Evolutionary conservation across 208 protist species (phyloP), one percentile per base, ranked within the genome.

Genomic region (Herpetomonas muscarum): DNA sequence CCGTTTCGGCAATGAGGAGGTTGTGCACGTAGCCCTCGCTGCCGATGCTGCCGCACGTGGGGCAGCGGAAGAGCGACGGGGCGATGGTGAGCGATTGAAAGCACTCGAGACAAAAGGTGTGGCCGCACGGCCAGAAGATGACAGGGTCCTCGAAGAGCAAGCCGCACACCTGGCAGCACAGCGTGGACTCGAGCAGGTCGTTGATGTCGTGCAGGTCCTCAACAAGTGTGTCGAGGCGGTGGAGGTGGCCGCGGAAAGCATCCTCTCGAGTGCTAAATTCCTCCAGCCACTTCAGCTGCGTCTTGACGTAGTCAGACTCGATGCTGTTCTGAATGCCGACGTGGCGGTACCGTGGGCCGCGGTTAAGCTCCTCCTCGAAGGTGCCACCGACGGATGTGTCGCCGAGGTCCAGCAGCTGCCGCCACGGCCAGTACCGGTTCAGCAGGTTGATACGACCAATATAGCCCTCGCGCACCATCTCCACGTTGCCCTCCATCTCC

Each of bases 21-120:
- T 90, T 94, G 67, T 94, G 87, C 44, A 92, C 46, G 42, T 80
- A 94, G 4, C 87, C 87, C 61, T 94, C 87, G 49, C 84, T 92
- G 36, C 85, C 87, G 26, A 94, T 88, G 65, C 81, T 90, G 31
- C 87, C 84, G 39, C 87, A 94, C 3, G 70, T 78, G 9, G 87
- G 74, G 64, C 87, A 94, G 53, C 87, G 87, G 59, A 74, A 90
- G 17, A 94, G 69, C 50, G 81, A 90, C 22, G 87, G 84, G 2
- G 87, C 84, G 29, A 94, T 91, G 25, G 68, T 66, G n/a, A 94
- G 65, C 13, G 81, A 88, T 22, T 83, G 65, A 59, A 94, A 91
- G 56, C 87, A 94, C 5, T 75, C 42, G 9, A 79, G 42, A 36
- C 87, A 94, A 49, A 94, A 94, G 24, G 79, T 77, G 55, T 94